These are phyloP conservation scores for Pueraria montana DNA, from an alignment of 306 rosid genomes.

Conservation along the genomic window DNA sequence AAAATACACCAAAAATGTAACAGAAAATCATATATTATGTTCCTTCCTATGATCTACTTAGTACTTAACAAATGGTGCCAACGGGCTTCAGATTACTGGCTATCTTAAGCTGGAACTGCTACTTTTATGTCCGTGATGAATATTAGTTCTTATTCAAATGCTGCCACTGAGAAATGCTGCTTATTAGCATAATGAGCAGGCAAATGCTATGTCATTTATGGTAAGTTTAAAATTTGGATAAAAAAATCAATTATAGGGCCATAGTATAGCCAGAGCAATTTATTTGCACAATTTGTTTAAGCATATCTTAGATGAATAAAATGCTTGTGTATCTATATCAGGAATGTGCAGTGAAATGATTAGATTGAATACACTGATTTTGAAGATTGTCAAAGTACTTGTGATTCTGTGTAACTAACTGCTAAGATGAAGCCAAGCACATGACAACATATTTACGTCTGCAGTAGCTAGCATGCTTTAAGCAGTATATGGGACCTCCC, in stretches of 20 bases:
- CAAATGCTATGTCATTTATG: not conserved
- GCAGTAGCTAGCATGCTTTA: slow-evolving; percentile 23
- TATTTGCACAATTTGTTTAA: not conserved
- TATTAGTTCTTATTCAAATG: not conserved
- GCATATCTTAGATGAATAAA: slow-evolving; percentile 4
- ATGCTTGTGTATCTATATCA: not conserved
- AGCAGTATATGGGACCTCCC: slow-evolving; percentile 57
- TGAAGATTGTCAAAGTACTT: slow-evolving; percentile 27
- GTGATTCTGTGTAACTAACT: slow-evolving; percentile 35
- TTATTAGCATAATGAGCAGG: not conserved
- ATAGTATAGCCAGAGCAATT: not conserved
- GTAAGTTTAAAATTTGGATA: not conserved
- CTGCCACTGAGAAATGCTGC: not conserved
- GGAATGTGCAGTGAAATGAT: slow-evolving; percentile 38
- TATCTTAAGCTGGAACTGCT: slow-evolving; percentile 7
- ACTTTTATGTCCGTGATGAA: not conserved
- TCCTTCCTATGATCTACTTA: not conserved
- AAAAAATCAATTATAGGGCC: not conserved
- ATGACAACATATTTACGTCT: slow-evolving; percentile 11
- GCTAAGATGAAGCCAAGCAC: slow-evolving; percentile 40
- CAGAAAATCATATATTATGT: not conserved
- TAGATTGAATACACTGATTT: slow-evolving; percentile 31
- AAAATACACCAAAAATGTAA: too few relatives aligned
- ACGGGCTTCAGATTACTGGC: not conserved
- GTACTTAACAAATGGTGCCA: too few relatives aligned